Evolutionary conservation across 257 asterid genomes (phyloP).

Genomic region (Mitragyna speciosa): DNA sequence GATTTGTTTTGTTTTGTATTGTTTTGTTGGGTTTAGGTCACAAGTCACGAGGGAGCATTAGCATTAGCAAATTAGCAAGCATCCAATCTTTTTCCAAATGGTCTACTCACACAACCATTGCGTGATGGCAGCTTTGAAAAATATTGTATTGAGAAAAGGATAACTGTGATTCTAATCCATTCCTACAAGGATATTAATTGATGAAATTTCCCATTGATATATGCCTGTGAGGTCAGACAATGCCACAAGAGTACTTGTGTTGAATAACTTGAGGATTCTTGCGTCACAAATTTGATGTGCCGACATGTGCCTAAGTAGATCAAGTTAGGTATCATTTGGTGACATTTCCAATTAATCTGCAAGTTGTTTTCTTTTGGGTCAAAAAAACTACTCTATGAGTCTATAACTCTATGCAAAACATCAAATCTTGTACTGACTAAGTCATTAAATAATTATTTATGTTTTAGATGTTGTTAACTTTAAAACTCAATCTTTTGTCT

Average conservation of each 20-base stretch:
- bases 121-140: constrained; percentile 19
- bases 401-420: background rate
- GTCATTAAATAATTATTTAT: background rate
- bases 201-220: background rate
- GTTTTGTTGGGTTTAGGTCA: constrained; percentile 28
- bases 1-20: background rate
- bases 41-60: constrained; percentile 2
- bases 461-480: too few species aligned
- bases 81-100: constrained; percentile 22
- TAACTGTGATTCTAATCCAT: constrained; percentile 13
- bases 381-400: background rate
- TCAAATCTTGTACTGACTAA: background rate
- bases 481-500: too few species aligned
- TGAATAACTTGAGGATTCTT: background rate
- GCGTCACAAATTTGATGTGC: background rate
- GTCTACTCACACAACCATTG: constrained; percentile 15
- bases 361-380: background rate
- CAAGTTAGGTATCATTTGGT: constrained; percentile 3
- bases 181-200: background rate
- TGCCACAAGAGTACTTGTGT: background rate
- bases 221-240: constrained; percentile 18
- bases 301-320: background rate
- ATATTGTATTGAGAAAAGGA: background rate
- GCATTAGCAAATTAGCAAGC: constrained; percentile 10
- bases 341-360: background rate